Evolutionary conservation across 495 filamentous ascomycete genomes (phyloP).

Genomic region (Halenospora varia): DNA sequence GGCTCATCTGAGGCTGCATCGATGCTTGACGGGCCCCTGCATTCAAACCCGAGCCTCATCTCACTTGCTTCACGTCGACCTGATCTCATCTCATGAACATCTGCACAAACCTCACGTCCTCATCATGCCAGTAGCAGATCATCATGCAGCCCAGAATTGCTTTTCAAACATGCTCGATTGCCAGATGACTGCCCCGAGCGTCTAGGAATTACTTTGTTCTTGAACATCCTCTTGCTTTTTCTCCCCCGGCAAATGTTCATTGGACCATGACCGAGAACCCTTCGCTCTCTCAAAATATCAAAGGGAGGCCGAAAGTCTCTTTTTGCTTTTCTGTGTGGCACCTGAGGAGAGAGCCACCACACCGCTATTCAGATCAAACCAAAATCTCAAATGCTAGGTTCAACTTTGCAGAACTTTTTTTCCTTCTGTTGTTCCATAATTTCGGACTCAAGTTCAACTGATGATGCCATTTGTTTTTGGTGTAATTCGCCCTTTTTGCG

Average conservation of each 20-base stretch:
- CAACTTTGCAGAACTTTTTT: not conserved
- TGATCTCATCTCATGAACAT: slow-evolving; percentile 6
- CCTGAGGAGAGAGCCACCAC: too few species aligned
- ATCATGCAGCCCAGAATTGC: not conserved
- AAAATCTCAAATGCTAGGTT: too few species aligned
- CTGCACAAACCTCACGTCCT: not conserved
- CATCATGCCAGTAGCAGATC: not conserved
- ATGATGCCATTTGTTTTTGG: not conserved
- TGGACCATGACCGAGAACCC: not conserved
- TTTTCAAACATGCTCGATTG: slow-evolving; percentile 1
- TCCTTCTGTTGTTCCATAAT: not conserved
- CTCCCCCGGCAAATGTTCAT: not conserved
- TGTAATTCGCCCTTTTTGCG: not conserved
- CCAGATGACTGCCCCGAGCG: not conserved
- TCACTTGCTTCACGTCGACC: slow-evolving; percentile 3
- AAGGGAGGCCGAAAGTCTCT: not conserved
- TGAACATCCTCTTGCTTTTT: not conserved
- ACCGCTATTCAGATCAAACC: too few species aligned
- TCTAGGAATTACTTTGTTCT: not conserved
- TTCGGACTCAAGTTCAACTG: not conserved
- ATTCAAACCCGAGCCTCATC: slow-evolving; percentile 4
- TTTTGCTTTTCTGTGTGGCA: too few species aligned
- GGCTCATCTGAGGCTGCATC: slow-evolving; percentile 14
- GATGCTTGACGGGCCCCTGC: slow-evolving; percentile 20
- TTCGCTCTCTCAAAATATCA: not conserved